phyloP scores from a whole-genome alignment of 139 green algal species.

The Micractinium conductrix region DNA sequence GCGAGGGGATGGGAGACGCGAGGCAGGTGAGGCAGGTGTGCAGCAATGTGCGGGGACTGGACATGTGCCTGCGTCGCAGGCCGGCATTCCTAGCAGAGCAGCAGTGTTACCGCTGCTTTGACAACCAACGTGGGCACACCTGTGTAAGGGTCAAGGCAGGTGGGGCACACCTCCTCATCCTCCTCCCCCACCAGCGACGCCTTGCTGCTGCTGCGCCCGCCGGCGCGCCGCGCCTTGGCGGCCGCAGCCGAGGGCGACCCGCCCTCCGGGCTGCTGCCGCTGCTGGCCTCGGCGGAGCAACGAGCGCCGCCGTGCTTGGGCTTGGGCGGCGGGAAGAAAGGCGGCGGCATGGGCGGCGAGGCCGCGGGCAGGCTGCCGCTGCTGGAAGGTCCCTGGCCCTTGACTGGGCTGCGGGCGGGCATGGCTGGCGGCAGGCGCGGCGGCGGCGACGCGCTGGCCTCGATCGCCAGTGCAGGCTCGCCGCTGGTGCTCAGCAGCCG shows the following conservation, averaged over 20 bases:
- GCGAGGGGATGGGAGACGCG: neutral
- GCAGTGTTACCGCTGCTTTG: neutral
- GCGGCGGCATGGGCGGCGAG: constrained; percentile 22
- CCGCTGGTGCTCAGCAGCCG: constrained; percentile 5
- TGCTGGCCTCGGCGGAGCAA: neutral
- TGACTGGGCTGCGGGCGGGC: constrained; percentile 6
- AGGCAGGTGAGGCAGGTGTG: neutral
- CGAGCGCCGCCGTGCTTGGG: neutral
- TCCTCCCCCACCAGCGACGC: constrained; percentile 30
- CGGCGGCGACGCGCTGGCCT: neutral
- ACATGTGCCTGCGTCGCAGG: neutral
- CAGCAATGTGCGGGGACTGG: neutral
- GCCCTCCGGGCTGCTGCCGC: constrained; percentile 6
- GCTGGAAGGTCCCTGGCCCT: neutral
- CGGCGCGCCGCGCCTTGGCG: neutral
- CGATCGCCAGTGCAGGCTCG: neutral
- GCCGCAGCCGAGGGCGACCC: neutral
- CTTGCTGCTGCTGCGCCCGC: constrained; percentile 1
- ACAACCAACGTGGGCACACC: neutral
- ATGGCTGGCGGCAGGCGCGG: neutral
- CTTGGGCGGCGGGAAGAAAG: neutral
- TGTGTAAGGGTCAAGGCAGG: constrained; percentile 52
- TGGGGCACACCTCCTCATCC: constrained; percentile 51
- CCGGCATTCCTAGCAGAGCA: neutral
- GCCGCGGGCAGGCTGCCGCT: neutral